Conservation (phyloP, 1,284 basidiomycete species). For the Tilletia setariae region DNA sequence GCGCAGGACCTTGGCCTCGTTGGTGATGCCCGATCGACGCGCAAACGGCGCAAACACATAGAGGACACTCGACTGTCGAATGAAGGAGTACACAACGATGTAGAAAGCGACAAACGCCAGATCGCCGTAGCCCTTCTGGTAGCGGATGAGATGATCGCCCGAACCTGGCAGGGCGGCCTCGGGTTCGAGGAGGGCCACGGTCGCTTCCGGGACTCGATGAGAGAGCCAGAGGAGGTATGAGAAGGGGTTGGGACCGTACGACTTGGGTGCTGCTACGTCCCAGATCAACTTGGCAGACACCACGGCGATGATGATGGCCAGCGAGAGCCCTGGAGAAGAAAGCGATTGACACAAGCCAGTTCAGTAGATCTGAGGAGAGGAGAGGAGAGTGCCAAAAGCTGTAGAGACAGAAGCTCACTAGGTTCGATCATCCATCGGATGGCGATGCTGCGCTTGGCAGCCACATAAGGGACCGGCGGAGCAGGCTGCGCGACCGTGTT, state of each 20-base stretch:
- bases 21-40: slow-evolving; percentile 48
- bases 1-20: slow-evolving; percentile 41
- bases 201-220: slow-evolving; percentile 60
- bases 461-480: not conserved
- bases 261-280: slow-evolving; percentile 66
- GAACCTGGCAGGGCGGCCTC: slow-evolving; percentile 18
- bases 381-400: too few relatives aligned
- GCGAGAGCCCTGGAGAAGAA: slow-evolving; percentile 35
- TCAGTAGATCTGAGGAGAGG: too few relatives aligned
- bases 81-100: slow-evolving; percentile 84
- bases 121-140: slow-evolving; percentile 60
- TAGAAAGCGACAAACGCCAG: slow-evolving; percentile 79
- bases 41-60: slow-evolving; percentile 72
- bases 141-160: slow-evolving; percentile 26
- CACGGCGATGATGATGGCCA: slow-evolving; percentile 70
- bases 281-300: slow-evolving; percentile 59
- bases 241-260: slow-evolving; percentile 70
- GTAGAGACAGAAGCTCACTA: too few relatives aligned
- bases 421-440: slow-evolving; percentile 50
- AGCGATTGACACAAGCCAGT: too few relatives aligned
- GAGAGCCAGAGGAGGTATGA: slow-evolving; percentile 72
- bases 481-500: not conserved
- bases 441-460: slow-evolving; percentile 21
- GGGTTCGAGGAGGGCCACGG: slow-evolving; percentile 58
- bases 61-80: slow-evolving; percentile 75